Conservation (phyloP, 345 rosid genomes). For the Stellera chamaejasme region DNA sequence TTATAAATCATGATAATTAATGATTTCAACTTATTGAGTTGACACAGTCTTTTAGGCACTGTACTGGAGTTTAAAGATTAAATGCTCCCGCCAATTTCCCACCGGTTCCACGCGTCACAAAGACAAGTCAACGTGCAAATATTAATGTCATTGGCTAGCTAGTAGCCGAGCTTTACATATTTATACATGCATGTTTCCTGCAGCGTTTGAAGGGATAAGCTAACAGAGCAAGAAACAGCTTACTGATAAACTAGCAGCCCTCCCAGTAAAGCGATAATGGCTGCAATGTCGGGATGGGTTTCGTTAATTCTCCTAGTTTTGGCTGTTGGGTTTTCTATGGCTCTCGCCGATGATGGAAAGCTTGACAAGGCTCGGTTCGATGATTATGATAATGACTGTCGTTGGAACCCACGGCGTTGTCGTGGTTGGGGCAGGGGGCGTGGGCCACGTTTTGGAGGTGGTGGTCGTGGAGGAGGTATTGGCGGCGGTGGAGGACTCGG, state of each 20-base stretch:
- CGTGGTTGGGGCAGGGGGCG: conserved; percentile 18
- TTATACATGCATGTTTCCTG: conserved; percentile 1
- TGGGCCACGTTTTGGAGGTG: conserved; percentile 17
- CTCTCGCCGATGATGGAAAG: conserved; percentile 22
- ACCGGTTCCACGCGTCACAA: too few relatives aligned
- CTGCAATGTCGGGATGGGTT: conserved; percentile 22
- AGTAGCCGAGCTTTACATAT: conserved; percentile 12
- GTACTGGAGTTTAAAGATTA: too few relatives aligned
- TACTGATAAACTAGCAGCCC: not conserved
- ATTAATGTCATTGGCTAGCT: conserved; percentile 27
- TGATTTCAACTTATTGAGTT: too few relatives aligned
- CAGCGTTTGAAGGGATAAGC: conserved; percentile 3
- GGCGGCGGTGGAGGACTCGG: conserved; percentile 21
- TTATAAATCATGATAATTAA: too few relatives aligned
- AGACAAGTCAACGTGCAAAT: conserved; percentile 5
- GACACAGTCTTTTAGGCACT: too few relatives aligned
- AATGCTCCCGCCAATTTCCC: too few relatives aligned
- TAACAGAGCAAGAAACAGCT: not conserved
- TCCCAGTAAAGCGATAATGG: conserved; percentile 10
- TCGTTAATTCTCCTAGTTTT: conserved; percentile 27
- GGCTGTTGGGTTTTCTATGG: conserved; percentile 16
- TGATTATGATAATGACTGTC: conserved; percentile 23
- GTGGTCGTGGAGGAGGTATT: conserved; percentile 25
- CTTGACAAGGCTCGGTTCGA: conserved; percentile 20
- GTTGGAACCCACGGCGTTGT: conserved; percentile 21